Conservation (phyloP, 2,329 filamentous ascomycete species). For the Aspergillus aculeatinus region DNA sequence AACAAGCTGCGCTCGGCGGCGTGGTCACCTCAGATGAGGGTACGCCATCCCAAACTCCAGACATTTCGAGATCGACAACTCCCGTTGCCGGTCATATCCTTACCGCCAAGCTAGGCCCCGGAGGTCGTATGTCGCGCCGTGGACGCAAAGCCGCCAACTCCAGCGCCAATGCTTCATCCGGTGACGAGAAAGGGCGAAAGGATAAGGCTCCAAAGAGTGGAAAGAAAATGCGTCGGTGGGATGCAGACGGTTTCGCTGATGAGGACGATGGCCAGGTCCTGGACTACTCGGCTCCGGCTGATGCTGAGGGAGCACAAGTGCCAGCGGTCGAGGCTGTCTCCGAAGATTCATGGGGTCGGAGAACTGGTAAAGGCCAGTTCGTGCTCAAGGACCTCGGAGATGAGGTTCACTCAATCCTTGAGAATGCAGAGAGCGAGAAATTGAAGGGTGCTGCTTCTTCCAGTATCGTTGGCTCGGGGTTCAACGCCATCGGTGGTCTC, state of each 20-base stretch:
- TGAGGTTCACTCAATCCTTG: slow-evolving; percentile 86
- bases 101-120: slow-evolving; percentile 71
- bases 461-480: slow-evolving; percentile 73
- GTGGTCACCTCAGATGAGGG: slow-evolving; percentile 61
- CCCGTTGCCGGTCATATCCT: slow-evolving; percentile 66
- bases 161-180: slow-evolving; percentile 63
- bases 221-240: slow-evolving; percentile 92
- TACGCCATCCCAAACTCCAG: slow-evolving; percentile 68
- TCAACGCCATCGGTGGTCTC: slow-evolving; percentile 80
- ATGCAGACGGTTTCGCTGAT: slow-evolving; percentile 80
- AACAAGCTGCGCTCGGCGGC: slow-evolving; percentile 41
- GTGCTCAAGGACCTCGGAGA: slow-evolving; percentile 90
- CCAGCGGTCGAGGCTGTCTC: slow-evolving; percentile 72
- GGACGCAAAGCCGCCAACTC: slow-evolving; percentile 67
- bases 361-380: slow-evolving; percentile 85
- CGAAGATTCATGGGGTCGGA: slow-evolving; percentile 78
- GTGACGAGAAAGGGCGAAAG: slow-evolving; percentile 74
- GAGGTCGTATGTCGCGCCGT: slow-evolving; percentile 74
- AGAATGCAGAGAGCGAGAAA: slow-evolving; percentile 70
- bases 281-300: slow-evolving; percentile 77
- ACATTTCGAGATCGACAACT: slow-evolving; percentile 75
- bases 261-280: slow-evolving; percentile 78
- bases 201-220: slow-evolving; percentile 51
- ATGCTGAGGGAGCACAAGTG: slow-evolving; percentile 54
- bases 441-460: slow-evolving; percentile 48